Evolutionary conservation across 2,329 filamentous ascomycete species (phyloP).

Genomic region (Akanthomyces dipterigenus): DNA sequence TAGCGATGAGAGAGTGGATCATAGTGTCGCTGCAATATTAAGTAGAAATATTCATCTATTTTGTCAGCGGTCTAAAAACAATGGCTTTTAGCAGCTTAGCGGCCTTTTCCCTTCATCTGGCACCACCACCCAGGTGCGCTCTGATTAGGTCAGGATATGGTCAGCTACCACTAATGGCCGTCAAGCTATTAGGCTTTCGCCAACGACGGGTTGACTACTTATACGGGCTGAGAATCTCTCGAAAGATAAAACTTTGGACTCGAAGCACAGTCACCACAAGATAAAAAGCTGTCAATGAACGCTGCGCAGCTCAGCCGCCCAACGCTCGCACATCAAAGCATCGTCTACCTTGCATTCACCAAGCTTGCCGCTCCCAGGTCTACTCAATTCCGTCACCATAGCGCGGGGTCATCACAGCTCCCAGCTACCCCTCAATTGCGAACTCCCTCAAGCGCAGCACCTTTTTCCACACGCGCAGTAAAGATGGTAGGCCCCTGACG

Average conservation of each 20-base stretch:
- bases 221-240: not conserved
- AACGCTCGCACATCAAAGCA: not conserved
- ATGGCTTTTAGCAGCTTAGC: not conserved
- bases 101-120: not conserved
- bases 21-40: too few relatives aligned
- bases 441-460: not conserved
- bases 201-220: not conserved
- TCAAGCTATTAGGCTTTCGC: not conserved
- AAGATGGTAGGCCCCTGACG: not conserved
- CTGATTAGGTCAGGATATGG: constrained; percentile 10
- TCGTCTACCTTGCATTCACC: not conserved
- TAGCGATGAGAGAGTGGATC: not conserved
- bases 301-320: not conserved
- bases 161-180: not conserved
- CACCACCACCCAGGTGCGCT: not conserved
- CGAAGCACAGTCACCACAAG: not conserved
- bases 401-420: constrained; percentile 1
- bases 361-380: not conserved
- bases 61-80: not conserved
- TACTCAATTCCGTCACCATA: not conserved
- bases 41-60: not conserved
- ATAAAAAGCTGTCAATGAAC: not conserved
- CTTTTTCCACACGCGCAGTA: not conserved
- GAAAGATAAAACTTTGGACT: not conserved
- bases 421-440: not conserved